Evolutionary conservation across 2,329 filamentous ascomycete genomes (phyloP).

Genomic region (Alternaria gansuensis): DNA sequence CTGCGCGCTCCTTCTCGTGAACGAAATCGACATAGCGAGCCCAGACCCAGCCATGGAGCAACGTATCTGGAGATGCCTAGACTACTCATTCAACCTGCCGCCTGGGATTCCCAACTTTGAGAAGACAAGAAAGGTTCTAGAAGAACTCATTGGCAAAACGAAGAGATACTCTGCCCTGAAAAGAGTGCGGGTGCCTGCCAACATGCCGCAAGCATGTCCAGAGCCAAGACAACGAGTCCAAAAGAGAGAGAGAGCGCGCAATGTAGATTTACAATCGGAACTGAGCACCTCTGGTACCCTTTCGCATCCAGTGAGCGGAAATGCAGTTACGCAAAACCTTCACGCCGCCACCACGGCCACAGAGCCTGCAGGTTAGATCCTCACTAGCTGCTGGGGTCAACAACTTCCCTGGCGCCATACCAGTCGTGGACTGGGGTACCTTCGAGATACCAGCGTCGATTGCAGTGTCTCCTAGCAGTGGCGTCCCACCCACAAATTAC

Average conservation of each 20-base stretch:
- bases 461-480: not conserved
- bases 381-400: conserved; percentile 12
- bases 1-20: conserved; percentile 71
- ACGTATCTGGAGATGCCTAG: conserved; percentile 74
- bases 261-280: conserved; percentile 13
- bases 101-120: conserved; percentile 60
- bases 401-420: conserved; percentile 37
- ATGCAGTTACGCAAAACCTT: conserved; percentile 8
- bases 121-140: conserved; percentile 69
- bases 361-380: conserved; percentile 5
- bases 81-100: conserved; percentile 74
- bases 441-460: conserved; percentile 28
- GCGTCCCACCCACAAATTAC: conserved; percentile 4
- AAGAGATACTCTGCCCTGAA: conserved; percentile 68
- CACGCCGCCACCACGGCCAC: conserved; percentile 15
- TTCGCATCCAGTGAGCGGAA: conserved; percentile 7
- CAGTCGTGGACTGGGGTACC: conserved; percentile 38
- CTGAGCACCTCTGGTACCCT: conserved; percentile 4
- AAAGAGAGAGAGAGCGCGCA: conserved; percentile 15
- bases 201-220: conserved; percentile 50
- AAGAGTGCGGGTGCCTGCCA: conserved; percentile 64
- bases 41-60: conserved; percentile 65
- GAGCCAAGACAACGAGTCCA: conserved; percentile 33
- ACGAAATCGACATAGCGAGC: conserved; percentile 70
- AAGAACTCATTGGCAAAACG: conserved; percentile 69